Conservation (phyloP, 169 alveolate species). For the Plasmodium coatneyi region DNA sequence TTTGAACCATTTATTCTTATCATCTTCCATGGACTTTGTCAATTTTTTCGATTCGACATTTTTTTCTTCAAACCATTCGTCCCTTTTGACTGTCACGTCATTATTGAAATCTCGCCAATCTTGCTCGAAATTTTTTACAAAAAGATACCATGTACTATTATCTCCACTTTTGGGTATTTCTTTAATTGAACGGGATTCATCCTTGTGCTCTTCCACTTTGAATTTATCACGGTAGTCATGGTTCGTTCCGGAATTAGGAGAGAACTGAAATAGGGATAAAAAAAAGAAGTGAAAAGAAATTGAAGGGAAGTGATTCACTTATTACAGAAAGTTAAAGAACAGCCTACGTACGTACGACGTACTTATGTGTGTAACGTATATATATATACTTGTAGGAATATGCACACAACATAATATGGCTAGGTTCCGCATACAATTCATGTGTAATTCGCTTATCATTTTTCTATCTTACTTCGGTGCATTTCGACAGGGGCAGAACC, state of each 20-base stretch:
- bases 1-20: slow-evolving; percentile 10
- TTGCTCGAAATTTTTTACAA: background rate
- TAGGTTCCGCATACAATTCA: background rate
- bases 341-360: background rate
- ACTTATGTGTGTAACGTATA: background rate
- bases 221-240: background rate
- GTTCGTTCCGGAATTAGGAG: background rate
- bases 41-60: background rate
- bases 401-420: background rate
- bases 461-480: background rate
- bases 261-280: background rate
- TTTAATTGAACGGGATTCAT: background rate
- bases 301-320: background rate
- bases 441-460: background rate
- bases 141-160: background rate
- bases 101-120: background rate
- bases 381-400: background rate
- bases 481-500: slow-evolving; percentile 1
- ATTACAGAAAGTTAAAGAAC: background rate
- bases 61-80: background rate
- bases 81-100: background rate
- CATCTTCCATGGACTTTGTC: background rate
- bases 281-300: background rate
- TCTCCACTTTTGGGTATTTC: background rate
- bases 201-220: background rate